Base-by-base conservation (phyloP, 2,329 filamentous ascomycete genomes). In the Nectriaceae sp. region DNA sequence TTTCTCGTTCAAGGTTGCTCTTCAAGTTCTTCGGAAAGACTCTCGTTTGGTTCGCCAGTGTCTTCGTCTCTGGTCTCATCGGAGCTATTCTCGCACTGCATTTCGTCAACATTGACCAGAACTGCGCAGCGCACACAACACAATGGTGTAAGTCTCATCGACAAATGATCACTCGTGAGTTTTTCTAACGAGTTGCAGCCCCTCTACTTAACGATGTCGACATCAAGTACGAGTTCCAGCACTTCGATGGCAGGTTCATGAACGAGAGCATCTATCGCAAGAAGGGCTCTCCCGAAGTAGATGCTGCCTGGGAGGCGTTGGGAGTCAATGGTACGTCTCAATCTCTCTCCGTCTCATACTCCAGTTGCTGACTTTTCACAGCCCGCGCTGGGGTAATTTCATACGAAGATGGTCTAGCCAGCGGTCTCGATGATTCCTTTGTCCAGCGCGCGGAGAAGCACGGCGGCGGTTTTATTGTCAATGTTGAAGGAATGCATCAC, bases 391-490 rank as follows among this genome's bases (percentile, higher is more conserved):
- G 81, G 3, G 61, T 79, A 3, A 74, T 85, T 10, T 70, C 78
- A 0, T 63, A 69, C 2, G 67, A 75, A 5, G 73, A 82, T 37
- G 81, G 79, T 0, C 59, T 70, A 16, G 58, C 62, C 11, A 78
- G 77, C 4, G 82, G 81, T 0, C 65, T 85, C n/a, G 69, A 73
- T 1, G 54, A 60, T 5, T 73, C 78, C 18, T 81, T 84, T 49
- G 81, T 85, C 6, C 78, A 80, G 54, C 71, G 83, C 16, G 72
- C 69, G 5, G 64, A 72, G 3, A 72, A 78, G 43, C 77, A 85
- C 55, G 83, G 83, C 0, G 80, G 80, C 21, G 82, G 82, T 0
- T 85, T 75, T 61, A 67, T 78, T 3, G 79, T 78, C n/a, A 81
- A 82, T 35, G 73, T 82, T 2, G 78, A 82, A 59, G 78, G 77